These are phyloP conservation scores for Neurospora tetrasperma DNA, from an alignment of 495 filamentous ascomycete species.

Conservation along the genomic window DNA sequence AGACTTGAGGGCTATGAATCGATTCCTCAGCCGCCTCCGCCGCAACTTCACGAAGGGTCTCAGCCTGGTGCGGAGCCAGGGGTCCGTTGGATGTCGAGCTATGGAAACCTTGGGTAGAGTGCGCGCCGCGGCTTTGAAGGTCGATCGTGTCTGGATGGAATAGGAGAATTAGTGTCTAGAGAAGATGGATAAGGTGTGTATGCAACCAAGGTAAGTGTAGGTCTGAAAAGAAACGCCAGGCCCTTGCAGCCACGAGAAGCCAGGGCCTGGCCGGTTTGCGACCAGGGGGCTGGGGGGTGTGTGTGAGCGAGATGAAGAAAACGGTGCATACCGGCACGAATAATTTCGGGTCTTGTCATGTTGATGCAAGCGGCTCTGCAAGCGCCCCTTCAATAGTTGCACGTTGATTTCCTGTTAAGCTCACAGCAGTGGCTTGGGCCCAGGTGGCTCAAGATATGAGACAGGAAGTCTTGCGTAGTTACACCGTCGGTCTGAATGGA, in stretches of 20 bases:
- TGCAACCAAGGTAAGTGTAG: conserved; percentile 4
- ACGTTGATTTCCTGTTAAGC: not conserved
- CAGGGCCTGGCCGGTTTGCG: conserved; percentile 3
- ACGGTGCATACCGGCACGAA: conserved; percentile 57
- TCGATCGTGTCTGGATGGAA: conserved; percentile 74
- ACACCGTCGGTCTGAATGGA: not conserved
- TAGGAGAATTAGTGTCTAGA: conserved; percentile 11
- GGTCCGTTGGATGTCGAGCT: conserved; percentile 37
- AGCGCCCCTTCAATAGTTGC: not conserved
- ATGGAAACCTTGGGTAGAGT: conserved; percentile 70
- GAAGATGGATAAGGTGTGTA: conserved; percentile 4
- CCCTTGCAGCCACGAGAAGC: conserved; percentile 17
- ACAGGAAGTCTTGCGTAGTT: not conserved
- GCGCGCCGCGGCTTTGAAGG: conserved; percentile 72
- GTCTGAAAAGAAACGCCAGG: conserved; percentile 6
- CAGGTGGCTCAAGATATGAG: not conserved
- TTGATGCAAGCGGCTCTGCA: conserved; percentile 16
- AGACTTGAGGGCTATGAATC: conserved; percentile 40
- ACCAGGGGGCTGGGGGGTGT: conserved; percentile 8
- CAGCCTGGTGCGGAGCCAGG: conserved; percentile 73
- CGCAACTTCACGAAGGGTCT: conserved; percentile 66
- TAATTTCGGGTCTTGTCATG: conserved; percentile 70
- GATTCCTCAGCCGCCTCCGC: conserved; percentile 62
- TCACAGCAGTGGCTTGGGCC: not conserved
- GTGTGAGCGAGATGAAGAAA: conserved; percentile 16